Base-by-base conservation (phyloP, 2,329 filamentous ascomycete genomes). In the Coniella vitis region DNA sequence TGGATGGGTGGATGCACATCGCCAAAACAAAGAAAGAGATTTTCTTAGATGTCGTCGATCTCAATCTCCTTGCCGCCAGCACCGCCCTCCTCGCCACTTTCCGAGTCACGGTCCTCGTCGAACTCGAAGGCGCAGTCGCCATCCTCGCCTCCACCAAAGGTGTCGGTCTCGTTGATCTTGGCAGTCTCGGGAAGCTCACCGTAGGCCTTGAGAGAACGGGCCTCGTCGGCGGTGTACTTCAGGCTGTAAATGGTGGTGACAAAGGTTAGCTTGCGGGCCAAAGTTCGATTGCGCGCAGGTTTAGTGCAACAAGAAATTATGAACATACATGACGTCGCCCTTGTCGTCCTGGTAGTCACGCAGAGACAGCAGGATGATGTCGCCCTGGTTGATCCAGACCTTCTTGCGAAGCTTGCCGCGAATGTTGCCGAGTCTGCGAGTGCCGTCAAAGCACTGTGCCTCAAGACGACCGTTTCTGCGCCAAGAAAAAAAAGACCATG, bases 151-250 rank as follows among this genome's bases (percentile, higher is more conserved):
- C 90, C 87, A 63, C 88, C 82, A 64, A 86, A 95, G 41, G 89
- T 95, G 71, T 97, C 93, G 57, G 90, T 95, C 81, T 98, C 93
- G 82, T 98, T 98, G 82, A 98, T 98, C 86, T 97, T 97, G 68
- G 93, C 93, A 64, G 83, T 87, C 74, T 97, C 93, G 60, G 93
- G 93, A 53, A 98, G 78, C 72, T 98, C 93, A 69, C 93, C 93
- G 71, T 97, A 97, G 55, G 90, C 88, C 76, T 97, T 97, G 63
- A 98, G 81, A 59, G 83, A 87, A 65, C 93, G 85, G 62, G 93
- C 93, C 76, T 97, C 93, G 66, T 98, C 93, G 72, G 89, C 85
- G 50, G 82, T 87, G 81, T 96, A 95, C 77, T 96, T 97, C 67
- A 94, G 83, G 65, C 51, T 53, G 25, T 32, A 3, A 14, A 1